These are phyloP conservation scores for Aspergillus cavernicola DNA, from an alignment of 495 filamentous ascomycete species.

Conservation along the genomic window DNA sequence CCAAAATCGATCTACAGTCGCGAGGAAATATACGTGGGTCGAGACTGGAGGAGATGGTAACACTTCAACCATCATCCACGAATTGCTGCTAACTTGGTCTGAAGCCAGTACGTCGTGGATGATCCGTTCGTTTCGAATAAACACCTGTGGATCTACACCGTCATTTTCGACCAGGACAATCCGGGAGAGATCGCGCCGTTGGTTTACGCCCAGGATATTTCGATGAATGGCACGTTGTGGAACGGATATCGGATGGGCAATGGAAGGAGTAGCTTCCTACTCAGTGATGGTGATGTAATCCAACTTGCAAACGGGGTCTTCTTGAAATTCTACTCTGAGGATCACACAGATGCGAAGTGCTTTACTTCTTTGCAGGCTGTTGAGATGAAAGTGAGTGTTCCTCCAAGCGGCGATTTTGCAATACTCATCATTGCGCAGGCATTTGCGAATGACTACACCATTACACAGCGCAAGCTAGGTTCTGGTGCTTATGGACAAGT, in stretches of 20 bases:
- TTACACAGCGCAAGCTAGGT: slow-evolving; percentile 49
- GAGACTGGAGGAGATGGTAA: slow-evolving; percentile 33
- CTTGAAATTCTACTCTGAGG: slow-evolving; percentile 22
- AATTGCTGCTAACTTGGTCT: neutral
- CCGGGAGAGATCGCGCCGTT: slow-evolving; percentile 38
- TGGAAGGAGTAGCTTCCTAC: slow-evolving; percentile 39
- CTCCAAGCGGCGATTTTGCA: neutral
- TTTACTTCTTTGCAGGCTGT: slow-evolving; percentile 19
- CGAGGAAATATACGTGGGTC: slow-evolving; percentile 36
- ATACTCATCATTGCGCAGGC: slow-evolving; percentile 25
- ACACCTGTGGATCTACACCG: slow-evolving; percentile 60
- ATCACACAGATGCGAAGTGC: slow-evolving; percentile 2
- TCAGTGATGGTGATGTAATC: slow-evolving; percentile 54
- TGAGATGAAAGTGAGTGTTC: slow-evolving; percentile 30
- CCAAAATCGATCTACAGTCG: slow-evolving; percentile 25
- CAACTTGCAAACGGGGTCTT: slow-evolving; percentile 15
- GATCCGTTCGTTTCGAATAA: slow-evolving; percentile 50
- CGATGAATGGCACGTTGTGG: slow-evolving; percentile 54
- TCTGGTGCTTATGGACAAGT: slow-evolving; percentile 47
- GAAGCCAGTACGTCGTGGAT: slow-evolving; percentile 40
- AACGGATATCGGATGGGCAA: slow-evolving; percentile 45
- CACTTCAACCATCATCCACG: neutral
- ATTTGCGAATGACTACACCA: slow-evolving; percentile 43
- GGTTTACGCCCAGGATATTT: slow-evolving; percentile 60
- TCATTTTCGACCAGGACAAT: slow-evolving; percentile 45